Percentiles rank a stretch among this genome's conserved stretches.
Evolutionary conservation across 352 stramenopile species (phyloP).

Genomic region (Phytophthora chlamydospora): DNA sequence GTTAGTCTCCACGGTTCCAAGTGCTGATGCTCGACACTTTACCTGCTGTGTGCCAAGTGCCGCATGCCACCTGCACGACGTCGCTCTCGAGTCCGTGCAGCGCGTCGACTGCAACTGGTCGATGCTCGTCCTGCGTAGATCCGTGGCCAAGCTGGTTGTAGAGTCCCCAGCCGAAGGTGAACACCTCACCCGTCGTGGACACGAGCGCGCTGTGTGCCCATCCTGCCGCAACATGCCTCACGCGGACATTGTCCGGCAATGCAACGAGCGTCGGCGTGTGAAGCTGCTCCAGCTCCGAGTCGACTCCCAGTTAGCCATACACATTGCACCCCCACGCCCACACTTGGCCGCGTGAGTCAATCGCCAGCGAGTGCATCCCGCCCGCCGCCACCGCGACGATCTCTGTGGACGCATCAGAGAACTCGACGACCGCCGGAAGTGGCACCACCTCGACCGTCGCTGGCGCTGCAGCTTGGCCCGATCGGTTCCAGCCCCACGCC

Average conservation of each 20-base stretch:
- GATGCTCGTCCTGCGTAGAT: conserved; percentile 37
- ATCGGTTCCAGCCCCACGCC: conserved; percentile 64
- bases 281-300: conserved; percentile 8
- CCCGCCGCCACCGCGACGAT: conserved; percentile 50
- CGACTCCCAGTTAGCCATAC: conserved; percentile 60
- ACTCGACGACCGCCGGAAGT: conserved; percentile 34
- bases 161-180: conserved; percentile 79
- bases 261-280: conserved; percentile 15
- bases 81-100: conserved; percentile 58
- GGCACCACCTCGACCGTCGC: conserved; percentile 16
- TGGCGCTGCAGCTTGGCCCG: conserved; percentile 38
- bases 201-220: conserved; percentile 64
- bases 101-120: conserved; percentile 43
- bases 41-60: conserved; percentile 80
- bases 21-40: background rate
- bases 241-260: conserved; percentile 12
- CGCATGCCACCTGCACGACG: conserved; percentile 61
- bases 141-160: conserved; percentile 84
- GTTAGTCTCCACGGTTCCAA: conserved; percentile 12
- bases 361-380: conserved; percentile 65
- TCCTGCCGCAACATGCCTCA: conserved; percentile 43
- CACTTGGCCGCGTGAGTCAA: conserved; percentile 39
- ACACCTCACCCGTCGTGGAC: conserved; percentile 38
- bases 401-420: conserved; percentile 11
- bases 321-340: conserved; percentile 78